Conservation (phyloP, 352 stramenopile species). For the Phytophthora chlamydospora region DNA sequence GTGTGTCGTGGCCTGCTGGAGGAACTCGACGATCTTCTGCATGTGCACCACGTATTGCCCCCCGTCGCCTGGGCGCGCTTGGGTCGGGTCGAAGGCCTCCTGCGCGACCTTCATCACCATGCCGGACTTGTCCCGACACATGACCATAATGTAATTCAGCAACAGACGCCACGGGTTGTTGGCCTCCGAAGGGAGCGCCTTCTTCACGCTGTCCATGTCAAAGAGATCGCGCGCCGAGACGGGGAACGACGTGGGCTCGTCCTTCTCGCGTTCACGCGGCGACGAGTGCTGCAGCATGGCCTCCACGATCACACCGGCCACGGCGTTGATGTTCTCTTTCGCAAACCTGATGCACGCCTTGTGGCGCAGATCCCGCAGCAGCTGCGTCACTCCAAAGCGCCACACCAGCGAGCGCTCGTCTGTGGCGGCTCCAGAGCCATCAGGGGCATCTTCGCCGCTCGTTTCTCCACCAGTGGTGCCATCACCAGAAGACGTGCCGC, state of each 20-base stretch:
- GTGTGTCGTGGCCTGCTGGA: constrained; percentile 80
- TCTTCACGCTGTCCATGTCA: constrained; percentile 68
- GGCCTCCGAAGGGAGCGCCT: constrained; percentile 69
- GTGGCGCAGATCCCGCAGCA: constrained; percentile 84
- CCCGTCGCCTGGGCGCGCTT: constrained; percentile 68
- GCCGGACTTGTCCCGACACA: constrained; percentile 89
- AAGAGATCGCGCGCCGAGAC: constrained; percentile 85
- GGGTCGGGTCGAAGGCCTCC: constrained; percentile 70
- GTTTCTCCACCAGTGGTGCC: constrained; percentile 29
- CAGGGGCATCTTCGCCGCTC: constrained; percentile 37
- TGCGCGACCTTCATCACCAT: constrained; percentile 87
- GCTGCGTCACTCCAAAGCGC: constrained; percentile 77
- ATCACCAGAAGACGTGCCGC: constrained; percentile 40
- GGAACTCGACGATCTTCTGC: constrained; percentile 86
- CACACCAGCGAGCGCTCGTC: constrained; percentile 81
- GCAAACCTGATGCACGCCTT: constrained; percentile 81
- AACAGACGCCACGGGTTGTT: constrained; percentile 86
- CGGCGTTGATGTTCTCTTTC: constrained; percentile 86
- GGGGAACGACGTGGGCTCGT: constrained; percentile 77
- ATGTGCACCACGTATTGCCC: constrained; percentile 91
- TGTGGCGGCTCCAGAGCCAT: constrained; percentile 36
- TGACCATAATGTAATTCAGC: constrained; percentile 90
- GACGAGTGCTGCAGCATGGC: constrained; percentile 86
- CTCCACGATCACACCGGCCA: constrained; percentile 76
- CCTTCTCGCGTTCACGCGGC: constrained; percentile 80